Conservation (phyloP, 2,329 filamentous ascomycete species). For the Clonostachys rhizophaga region DNA sequence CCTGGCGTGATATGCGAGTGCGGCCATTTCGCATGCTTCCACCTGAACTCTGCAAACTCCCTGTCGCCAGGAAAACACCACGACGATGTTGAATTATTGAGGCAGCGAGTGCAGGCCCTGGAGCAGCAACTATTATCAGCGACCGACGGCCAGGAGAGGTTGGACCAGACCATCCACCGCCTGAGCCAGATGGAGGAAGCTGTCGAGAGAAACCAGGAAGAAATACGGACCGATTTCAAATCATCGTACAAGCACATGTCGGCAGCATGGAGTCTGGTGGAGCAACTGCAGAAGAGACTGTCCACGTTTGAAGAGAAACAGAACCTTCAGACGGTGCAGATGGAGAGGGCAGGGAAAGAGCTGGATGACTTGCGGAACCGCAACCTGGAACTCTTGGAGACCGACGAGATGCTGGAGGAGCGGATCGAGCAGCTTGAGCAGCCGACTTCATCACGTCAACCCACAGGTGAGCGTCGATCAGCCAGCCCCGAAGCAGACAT, state of each 20-base stretch:
- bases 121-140: conserved; percentile 5
- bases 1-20: conserved; percentile 53
- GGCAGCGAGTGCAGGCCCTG: conserved; percentile 2
- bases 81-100: conserved; percentile 16
- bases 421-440: conserved; percentile 42
- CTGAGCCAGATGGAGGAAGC: conserved; percentile 48
- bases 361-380: conserved; percentile 40
- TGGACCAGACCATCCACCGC: conserved; percentile 33
- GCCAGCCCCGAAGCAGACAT: background rate
- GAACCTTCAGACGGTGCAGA: conserved; percentile 30
- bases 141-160: conserved; percentile 23
- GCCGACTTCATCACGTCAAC: conserved; percentile 11
- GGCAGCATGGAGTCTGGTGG: conserved; percentile 47
- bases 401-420: conserved; percentile 48
- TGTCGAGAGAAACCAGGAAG: conserved; percentile 45
- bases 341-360: conserved; percentile 31
- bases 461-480: conserved; percentile 10
- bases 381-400: conserved; percentile 44
- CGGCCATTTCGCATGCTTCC: conserved; percentile 56
- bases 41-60: conserved; percentile 41
- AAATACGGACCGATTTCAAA: conserved; percentile 46
- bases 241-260: conserved; percentile 49
- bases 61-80: conserved; percentile 44
- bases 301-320: conserved; percentile 27
- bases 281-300: conserved; percentile 33